Percentiles rank a stretch among this genome's conserved stretches.
These are phyloP conservation scores for Inga leiocalycina DNA, from an alignment of 306 rosid genomes.

Conservation along the genomic window DNA sequence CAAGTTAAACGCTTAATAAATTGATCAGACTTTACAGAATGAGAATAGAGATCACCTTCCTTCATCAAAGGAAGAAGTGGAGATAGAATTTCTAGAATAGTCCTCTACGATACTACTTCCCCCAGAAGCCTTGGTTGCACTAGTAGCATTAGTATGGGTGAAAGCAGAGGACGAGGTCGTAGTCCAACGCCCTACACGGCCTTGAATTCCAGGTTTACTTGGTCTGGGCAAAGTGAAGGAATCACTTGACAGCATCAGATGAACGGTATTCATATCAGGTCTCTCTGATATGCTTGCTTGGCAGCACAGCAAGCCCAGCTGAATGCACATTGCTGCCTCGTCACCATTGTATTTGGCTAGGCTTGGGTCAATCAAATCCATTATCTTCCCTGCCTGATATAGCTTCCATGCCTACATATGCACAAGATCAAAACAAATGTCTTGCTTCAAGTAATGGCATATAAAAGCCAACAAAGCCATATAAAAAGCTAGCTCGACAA, in stretches of 20 bases:
- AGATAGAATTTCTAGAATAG: constrained; percentile 64
- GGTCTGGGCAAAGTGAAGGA: constrained; percentile 67
- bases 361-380: constrained; percentile 55
- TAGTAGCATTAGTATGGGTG: constrained; percentile 47
- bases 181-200: constrained; percentile 60
- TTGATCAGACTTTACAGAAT: neutral
- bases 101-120: constrained; percentile 52
- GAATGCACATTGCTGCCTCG: constrained; percentile 75
- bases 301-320: constrained; percentile 68
- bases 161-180: constrained; percentile 43
- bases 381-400: constrained; percentile 45
- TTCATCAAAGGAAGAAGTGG: constrained; percentile 57
- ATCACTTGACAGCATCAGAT: constrained; percentile 68
- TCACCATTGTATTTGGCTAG: constrained; percentile 47
- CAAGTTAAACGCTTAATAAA: neutral
- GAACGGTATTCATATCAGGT: constrained; percentile 67
- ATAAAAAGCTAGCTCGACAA: neutral
- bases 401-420: constrained; percentile 60
- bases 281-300: constrained; percentile 50
- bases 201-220: constrained; percentile 60
- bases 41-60: constrained; percentile 40
- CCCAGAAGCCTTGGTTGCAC: constrained; percentile 48
- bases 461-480: neutral
- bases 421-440: neutral
- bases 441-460: neutral